These are phyloP conservation scores for Thozetella sp. DNA, from an alignment of 495 filamentous ascomycete genomes.

Conservation along the genomic window DNA sequence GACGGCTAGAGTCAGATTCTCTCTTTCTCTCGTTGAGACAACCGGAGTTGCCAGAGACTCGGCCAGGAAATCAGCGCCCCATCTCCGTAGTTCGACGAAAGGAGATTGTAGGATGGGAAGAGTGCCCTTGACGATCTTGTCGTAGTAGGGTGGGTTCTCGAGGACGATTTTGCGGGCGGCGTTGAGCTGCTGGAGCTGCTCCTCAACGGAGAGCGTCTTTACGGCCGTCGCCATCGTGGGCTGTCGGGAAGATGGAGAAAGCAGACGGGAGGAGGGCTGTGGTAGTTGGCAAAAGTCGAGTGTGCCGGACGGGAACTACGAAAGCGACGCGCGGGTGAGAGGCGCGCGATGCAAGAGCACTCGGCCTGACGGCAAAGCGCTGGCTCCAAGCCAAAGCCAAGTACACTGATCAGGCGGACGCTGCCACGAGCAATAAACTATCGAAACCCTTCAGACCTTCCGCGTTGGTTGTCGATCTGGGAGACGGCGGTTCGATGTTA, in stretches of 20 bases:
- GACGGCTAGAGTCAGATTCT: slow-evolving; percentile 68
- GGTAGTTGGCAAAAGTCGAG: background rate
- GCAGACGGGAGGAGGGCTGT: background rate
- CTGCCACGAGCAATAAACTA: background rate
- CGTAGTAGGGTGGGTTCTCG: slow-evolving; percentile 80
- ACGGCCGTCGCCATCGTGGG: slow-evolving; percentile 41
- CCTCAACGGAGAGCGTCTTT: slow-evolving; percentile 56
- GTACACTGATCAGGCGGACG: background rate
- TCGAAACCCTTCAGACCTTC: slow-evolving; percentile 1
- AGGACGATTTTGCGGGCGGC: slow-evolving; percentile 86
- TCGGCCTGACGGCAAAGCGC: background rate
- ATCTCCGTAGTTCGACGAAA: slow-evolving; percentile 81
- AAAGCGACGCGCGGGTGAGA: background rate
- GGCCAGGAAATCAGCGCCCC: slow-evolving; percentile 95
- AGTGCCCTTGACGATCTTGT: slow-evolving; percentile 85
- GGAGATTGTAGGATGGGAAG: slow-evolving; percentile 82
- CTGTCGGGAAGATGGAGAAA: background rate
- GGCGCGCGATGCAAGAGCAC: background rate
- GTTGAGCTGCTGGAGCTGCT: slow-evolving; percentile 83
- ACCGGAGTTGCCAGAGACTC: slow-evolving; percentile 92
- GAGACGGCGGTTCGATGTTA: background rate
- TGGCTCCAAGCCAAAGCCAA: background rate
- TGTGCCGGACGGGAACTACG: background rate
- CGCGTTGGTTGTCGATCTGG: slow-evolving; percentile 8
- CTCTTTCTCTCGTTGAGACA: slow-evolving; percentile 72